Evolutionary conservation across 305 asterid species (phyloP).

Genomic region (Plantago coronopus): DNA sequence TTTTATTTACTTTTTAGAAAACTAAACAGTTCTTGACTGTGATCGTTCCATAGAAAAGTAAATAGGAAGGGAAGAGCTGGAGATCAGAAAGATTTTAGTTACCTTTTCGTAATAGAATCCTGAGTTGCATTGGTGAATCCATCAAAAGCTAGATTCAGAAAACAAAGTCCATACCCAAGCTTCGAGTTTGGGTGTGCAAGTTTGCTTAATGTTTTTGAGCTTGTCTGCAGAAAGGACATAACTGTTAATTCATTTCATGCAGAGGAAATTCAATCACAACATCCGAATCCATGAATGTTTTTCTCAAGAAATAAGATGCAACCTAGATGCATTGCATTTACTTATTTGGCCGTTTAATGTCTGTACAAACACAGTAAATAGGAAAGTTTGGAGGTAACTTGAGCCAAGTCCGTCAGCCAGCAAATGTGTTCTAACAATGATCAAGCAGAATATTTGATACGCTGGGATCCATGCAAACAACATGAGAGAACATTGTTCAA

Average conservation of each 20-base stretch:
- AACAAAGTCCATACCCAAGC: conserved; percentile 90
- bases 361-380: no score
- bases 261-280: background rate
- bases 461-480: no score
- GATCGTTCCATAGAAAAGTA: background rate
- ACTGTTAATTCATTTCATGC: conserved; percentile 15
- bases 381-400: no score
- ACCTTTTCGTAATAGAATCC: conserved; percentile 94
- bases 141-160: conserved; percentile 90
- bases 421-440: background rate
- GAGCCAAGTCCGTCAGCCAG: no score
- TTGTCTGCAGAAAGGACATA: conserved; percentile 53
- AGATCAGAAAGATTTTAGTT: conserved; percentile 7
- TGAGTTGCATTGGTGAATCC: conserved; percentile 99
- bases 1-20: background rate
- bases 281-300: background rate
- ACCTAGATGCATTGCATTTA: no score
- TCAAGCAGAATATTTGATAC: no score
- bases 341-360: no score
- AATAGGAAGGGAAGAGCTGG: background rate
- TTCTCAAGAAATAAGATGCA: no score
- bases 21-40: no score
- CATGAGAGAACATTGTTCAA: no score
- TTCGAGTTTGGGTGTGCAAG: conserved; percentile 93
- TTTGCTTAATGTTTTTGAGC: conserved; percentile 91